Conservation (phyloP, 2,329 filamentous ascomycete genomes). For the Diatrype stigma region DNA sequence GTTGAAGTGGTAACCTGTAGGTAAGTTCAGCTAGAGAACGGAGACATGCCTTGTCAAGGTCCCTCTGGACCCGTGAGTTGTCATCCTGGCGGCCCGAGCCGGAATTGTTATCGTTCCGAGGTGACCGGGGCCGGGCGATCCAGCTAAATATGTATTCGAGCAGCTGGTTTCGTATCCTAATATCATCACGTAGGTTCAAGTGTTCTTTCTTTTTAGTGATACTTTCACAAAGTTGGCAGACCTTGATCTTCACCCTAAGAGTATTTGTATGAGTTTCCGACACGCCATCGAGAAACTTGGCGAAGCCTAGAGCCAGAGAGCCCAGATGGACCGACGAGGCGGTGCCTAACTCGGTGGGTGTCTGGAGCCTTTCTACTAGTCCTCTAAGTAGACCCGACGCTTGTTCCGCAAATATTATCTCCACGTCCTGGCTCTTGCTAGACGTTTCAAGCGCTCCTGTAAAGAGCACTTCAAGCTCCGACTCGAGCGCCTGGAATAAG, state of each 20-base stretch:
- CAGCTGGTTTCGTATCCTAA: conserved; percentile 64
- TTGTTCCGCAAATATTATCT: conserved; percentile 65
- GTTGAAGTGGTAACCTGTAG: conserved; percentile 62
- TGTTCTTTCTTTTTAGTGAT: conserved; percentile 65
- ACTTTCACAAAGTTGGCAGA: conserved; percentile 63
- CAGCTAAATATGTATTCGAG: conserved; percentile 65
- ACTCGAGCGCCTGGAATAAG: conserved; percentile 61
- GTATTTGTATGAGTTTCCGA: conserved; percentile 49
- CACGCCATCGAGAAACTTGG: conserved; percentile 60
- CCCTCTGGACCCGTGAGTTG: conserved; percentile 53
- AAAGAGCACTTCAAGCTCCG: conserved; percentile 60
- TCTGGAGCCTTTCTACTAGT: conserved; percentile 61
- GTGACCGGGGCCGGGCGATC: conserved; percentile 59
- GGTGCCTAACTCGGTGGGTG: conserved; percentile 57
- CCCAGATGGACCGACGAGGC: conserved; percentile 62
- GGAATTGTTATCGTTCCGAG: conserved; percentile 38
- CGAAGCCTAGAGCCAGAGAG: conserved; percentile 60
- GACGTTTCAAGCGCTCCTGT: conserved; percentile 49
- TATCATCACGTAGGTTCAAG: conserved; percentile 63
- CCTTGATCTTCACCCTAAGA: conserved; percentile 63
- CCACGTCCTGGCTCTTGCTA: conserved; percentile 52
- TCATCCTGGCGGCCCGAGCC: conserved; percentile 52
- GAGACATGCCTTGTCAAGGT: conserved; percentile 63
- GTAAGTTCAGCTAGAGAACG: conserved; percentile 63
- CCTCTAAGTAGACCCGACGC: conserved; percentile 59